phyloP scores from a whole-genome alignment of 306 rosid species.

The Crotalaria pallida region DNA sequence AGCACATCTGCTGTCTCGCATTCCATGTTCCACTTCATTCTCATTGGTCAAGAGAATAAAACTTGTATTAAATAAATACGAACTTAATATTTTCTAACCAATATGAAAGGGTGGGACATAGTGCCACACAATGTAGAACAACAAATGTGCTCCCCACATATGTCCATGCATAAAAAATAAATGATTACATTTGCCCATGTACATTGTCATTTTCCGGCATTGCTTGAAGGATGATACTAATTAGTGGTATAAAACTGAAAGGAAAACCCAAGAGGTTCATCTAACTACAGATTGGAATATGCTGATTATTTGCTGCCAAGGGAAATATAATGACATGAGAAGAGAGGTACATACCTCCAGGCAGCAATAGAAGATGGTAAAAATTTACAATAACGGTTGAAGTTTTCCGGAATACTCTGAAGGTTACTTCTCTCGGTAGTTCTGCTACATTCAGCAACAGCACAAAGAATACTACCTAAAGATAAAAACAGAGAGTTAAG shows the following conservation, averaged over 20 bases:
- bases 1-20: too few relatives aligned
- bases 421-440: constrained; percentile 24
- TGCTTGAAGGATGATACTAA: background rate
- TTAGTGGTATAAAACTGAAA: background rate
- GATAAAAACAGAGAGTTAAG: background rate
- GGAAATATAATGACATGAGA: background rate
- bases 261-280: background rate
- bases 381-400: background rate
- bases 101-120: too few relatives aligned
- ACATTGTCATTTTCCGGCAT: background rate
- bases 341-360: constrained; percentile 64
- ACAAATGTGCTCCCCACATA: too few relatives aligned
- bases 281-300: background rate
- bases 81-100: too few relatives aligned
- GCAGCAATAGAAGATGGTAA: constrained; percentile 41
- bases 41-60: too few relatives aligned
- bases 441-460: constrained; percentile 10
- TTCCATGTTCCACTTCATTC: too few relatives aligned
- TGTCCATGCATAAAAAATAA: background rate
- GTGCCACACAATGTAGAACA: too few relatives aligned
- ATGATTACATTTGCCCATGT: background rate
- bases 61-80: too few relatives aligned
- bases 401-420: constrained; percentile 11
- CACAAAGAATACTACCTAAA: constrained; percentile 25
- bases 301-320: background rate